These are phyloP conservation scores for Halophytophthora polymorphica DNA, from an alignment of 352 stramenopile genomes.

Conservation along the genomic window DNA sequence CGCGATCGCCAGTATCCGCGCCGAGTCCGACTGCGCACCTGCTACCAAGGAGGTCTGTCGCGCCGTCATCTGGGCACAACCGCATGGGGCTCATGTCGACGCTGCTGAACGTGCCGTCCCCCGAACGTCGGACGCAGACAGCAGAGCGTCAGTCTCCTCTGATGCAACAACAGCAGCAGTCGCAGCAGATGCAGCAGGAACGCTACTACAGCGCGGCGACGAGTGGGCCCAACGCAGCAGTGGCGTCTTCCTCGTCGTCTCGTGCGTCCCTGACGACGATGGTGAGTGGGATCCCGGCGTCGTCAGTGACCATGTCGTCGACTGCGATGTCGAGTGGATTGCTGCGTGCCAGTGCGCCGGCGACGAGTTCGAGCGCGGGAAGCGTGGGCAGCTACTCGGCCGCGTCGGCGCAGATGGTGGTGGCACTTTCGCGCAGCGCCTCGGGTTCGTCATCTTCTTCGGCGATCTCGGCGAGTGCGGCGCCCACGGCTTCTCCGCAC, in stretches of 20 bases:
- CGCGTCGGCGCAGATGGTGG: conserved; percentile 27
- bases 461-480: conserved; percentile 23
- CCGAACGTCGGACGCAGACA: conserved; percentile 41
- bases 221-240: conserved; percentile 15
- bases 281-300: conserved; percentile 27
- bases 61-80: conserved; percentile 23
- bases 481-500: conserved; percentile 17
- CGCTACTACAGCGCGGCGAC: conserved; percentile 34
- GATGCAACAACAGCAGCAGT: conserved; percentile 32
- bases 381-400: conserved; percentile 20
- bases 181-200: conserved; percentile 28
- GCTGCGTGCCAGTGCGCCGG: conserved; percentile 19
- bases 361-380: conserved; percentile 16
- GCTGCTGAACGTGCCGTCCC: conserved; percentile 68
- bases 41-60: conserved; percentile 33
- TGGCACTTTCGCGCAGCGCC: conserved; percentile 26
- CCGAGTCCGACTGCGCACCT: conserved; percentile 61
- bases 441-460: conserved; percentile 30
- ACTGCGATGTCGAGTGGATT: conserved; percentile 22
- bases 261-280: conserved; percentile 23
- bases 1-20: conserved; percentile 19
- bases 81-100: conserved; percentile 79
- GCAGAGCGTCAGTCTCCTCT: conserved; percentile 40
- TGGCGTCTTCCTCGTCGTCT: conserved; percentile 3
- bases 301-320: conserved; percentile 10